A percentile compares a stretch with the other conserved stretches of the same genome.
These are phyloP conservation scores for Coemansia sp. DNA, from an alignment of 192 early-diverging fungal genomes.

Conservation along the genomic window DNA sequence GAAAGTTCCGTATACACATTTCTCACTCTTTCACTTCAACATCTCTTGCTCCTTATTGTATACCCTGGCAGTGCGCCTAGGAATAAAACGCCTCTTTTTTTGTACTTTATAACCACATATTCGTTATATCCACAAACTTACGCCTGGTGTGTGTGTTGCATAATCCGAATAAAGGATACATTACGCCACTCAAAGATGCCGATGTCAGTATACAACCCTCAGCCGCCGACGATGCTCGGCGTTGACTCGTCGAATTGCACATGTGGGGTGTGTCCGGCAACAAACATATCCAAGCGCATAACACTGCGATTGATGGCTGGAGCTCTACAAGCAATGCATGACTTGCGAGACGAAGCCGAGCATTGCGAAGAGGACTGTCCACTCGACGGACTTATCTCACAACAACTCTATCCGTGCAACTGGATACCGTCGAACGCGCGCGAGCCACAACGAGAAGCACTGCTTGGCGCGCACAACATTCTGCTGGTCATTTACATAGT, in stretches of 20 bases:
- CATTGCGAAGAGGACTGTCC: constrained; percentile 14
- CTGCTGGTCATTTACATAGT: constrained; percentile 43
- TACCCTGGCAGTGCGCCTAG: background rate
- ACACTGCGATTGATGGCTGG: constrained; percentile 41
- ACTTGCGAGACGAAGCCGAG: constrained; percentile 27
- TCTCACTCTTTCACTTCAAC: background rate
- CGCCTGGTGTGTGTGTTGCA: background rate
- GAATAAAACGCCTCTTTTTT: background rate
- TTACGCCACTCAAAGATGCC: background rate
- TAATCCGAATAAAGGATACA: background rate
- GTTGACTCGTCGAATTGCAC: constrained; percentile 21
- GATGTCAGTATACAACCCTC: constrained; percentile 17
- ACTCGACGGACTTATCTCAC: constrained; percentile 21
- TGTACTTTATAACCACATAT: background rate
- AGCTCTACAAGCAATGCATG: constrained; percentile 42
- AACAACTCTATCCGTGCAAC: constrained; percentile 45
- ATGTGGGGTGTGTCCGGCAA: constrained; percentile 33
- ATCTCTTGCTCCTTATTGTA: background rate
- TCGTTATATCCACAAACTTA: background rate
- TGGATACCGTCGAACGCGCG: constrained; percentile 35
- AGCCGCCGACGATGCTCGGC: background rate
- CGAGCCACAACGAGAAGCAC: constrained; percentile 27
- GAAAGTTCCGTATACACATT: background rate
- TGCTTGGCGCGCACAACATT: constrained; percentile 46
- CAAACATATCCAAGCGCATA: constrained; percentile 30